phyloP scores from a whole-genome alignment of 345 rosid species.

The Populus nigra region DNA sequence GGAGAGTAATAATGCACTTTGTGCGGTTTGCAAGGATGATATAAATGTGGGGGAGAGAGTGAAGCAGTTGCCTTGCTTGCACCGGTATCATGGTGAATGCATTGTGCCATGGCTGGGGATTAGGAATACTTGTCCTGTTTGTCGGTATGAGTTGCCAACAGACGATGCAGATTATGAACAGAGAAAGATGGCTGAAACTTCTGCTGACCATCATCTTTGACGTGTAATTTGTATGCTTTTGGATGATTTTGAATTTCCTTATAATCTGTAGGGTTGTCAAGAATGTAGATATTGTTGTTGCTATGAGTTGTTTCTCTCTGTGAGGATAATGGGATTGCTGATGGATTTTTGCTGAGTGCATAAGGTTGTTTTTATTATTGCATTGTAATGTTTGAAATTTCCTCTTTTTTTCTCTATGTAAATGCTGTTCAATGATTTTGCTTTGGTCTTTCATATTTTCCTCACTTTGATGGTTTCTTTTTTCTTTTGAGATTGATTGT shows the following conservation, averaged over 20 bases:
- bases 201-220: slow-evolving; percentile 24
- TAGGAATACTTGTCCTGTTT: slow-evolving; percentile 93
- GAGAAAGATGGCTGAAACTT: slow-evolving; percentile 32
- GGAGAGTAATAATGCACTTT: slow-evolving; percentile 41
- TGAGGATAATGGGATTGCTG: slow-evolving; percentile 19
- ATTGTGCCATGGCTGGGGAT: slow-evolving; percentile 78
- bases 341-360: slow-evolving; percentile 18
- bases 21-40: slow-evolving; percentile 90
- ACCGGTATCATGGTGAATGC: slow-evolving; percentile 80
- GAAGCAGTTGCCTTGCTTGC: slow-evolving; percentile 76
- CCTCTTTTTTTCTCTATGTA: slow-evolving; percentile 3
- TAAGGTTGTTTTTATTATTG: slow-evolving; percentile 24
- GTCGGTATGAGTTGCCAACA: slow-evolving; percentile 82
- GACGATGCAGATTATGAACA: slow-evolving; percentile 72
- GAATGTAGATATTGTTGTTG: slow-evolving; percentile 29
- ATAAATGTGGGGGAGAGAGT: slow-evolving; percentile 53
- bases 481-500: neutral
- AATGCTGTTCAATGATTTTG: slow-evolving; percentile 14
- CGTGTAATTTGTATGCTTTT: slow-evolving; percentile 20
- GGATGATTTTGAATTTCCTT: slow-evolving; percentile 19
- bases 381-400: slow-evolving; percentile 17
- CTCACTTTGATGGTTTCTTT: neutral
- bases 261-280: slow-evolving; percentile 27
- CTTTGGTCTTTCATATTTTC: neutral
- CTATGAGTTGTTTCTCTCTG: slow-evolving; percentile 16